Evolutionary conservation across 495 filamentous ascomycete species (phyloP).

Genomic region (Daldinia childiae): DNA sequence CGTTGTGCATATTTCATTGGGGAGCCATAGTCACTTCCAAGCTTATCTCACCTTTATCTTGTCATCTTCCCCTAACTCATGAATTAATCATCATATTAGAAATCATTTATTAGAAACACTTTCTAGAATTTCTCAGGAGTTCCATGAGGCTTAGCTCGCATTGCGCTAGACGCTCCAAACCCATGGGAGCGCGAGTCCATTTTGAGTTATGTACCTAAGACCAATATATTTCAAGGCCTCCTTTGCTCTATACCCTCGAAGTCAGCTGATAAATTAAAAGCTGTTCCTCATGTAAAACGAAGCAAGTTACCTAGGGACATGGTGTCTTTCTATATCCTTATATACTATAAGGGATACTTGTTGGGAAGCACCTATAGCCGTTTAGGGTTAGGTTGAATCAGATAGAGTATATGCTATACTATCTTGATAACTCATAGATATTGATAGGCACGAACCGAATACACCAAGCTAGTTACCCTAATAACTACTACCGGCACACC

Average conservation of each 20-base stretch:
- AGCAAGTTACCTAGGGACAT: no score
- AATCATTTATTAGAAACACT: no score
- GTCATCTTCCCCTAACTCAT: no score
- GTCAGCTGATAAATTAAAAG: background rate
- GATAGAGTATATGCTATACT: background rate
- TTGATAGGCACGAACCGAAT: background rate
- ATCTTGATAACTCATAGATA: background rate
- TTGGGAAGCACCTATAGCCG: background rate
- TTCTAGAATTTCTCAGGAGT: no score
- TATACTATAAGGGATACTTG: background rate
- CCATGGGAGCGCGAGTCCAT: background rate
- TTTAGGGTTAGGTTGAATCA: background rate
- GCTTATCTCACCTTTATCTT: no score
- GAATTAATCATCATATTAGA: no score
- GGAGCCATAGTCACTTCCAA: no score
- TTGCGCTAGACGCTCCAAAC: no score
- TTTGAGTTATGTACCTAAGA: background rate
- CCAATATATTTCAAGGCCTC: no score
- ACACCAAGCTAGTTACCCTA: background rate
- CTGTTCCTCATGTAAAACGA: background rate
- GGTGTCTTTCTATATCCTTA: background rate
- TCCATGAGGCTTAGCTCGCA: no score
- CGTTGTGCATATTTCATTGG: no score
- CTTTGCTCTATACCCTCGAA: background rate
- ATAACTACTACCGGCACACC: background rate